Evolutionary conservation across 371 early-diverging fungal genomes (phyloP).

Genomic region (Rhizopus sp.): DNA sequence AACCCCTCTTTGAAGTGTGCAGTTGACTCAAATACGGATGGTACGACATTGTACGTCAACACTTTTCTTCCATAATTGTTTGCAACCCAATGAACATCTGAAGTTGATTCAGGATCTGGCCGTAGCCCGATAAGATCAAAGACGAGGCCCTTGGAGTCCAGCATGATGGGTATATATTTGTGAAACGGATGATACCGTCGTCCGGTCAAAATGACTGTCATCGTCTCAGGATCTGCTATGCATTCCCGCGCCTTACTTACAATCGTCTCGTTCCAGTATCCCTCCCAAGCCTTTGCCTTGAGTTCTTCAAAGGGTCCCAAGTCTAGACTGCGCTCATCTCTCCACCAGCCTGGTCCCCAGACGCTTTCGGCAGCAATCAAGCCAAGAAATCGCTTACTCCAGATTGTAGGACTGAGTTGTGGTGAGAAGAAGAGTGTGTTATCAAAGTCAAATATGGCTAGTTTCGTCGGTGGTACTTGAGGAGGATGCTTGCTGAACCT

Average conservation of each 20-base stretch:
- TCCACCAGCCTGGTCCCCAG: constrained; percentile 72
- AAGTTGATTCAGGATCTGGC: constrained; percentile 41
- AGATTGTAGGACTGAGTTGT: constrained; percentile 72
- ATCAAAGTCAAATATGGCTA: constrained; percentile 84
- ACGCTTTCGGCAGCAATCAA: constrained; percentile 58
- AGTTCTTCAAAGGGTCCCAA: constrained; percentile 21
- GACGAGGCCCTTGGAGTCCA: constrained; percentile 34
- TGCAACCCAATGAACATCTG: constrained; percentile 16
- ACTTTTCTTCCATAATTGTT: neutral
- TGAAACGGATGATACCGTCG: constrained; percentile 58
- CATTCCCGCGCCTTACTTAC: constrained; percentile 30
- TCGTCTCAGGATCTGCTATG: constrained; percentile 36
- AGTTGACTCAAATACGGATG: constrained; percentile 45
- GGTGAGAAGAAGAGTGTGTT: constrained; percentile 88
- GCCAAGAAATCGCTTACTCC: constrained; percentile 62
- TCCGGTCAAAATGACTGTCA: constrained; percentile 62
- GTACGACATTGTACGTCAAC: constrained; percentile 14
- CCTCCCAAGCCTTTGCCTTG: constrained; percentile 30
- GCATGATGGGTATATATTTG: constrained; percentile 34
- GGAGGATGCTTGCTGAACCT: constrained; percentile 4
- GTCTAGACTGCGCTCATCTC: constrained; percentile 54
- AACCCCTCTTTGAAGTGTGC: constrained; percentile 63
- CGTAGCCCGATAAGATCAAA: constrained; percentile 61
- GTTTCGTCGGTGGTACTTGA: constrained; percentile 16
- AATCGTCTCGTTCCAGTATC: constrained; percentile 45